These are phyloP conservation scores for Aspergillus amoenus DNA, from an alignment of 2,329 filamentous ascomycete genomes.

Conservation along the genomic window DNA sequence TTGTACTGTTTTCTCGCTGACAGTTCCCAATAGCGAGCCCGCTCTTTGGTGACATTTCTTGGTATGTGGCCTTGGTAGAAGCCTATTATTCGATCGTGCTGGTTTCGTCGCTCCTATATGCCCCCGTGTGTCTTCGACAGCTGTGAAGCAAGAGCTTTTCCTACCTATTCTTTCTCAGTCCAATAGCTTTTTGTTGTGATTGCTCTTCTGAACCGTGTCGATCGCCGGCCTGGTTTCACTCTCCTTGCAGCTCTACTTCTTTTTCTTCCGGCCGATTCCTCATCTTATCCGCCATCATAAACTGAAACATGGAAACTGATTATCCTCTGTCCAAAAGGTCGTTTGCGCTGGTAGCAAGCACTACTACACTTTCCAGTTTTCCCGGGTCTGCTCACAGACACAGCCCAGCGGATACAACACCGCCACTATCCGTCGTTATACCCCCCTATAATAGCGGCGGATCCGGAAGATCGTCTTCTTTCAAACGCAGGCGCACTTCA, in stretches of 20 bases:
- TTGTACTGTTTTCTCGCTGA: conserved; percentile 19
- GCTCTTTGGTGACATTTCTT: conserved; percentile 21
- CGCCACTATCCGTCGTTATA: conserved; percentile 18
- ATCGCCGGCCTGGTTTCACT: conserved; percentile 28
- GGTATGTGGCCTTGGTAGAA: conserved; percentile 23
- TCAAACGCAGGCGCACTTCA: conserved; percentile 29
- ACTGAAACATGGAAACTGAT: conserved; percentile 30
- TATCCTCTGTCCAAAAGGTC: conserved; percentile 32
- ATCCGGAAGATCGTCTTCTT: conserved; percentile 29
- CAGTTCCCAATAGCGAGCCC: conserved; percentile 18
- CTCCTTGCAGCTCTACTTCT: conserved; percentile 29
- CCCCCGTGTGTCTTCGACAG: conserved; percentile 5
- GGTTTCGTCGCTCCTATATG: conserved; percentile 11
- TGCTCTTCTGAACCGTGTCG: conserved; percentile 18
- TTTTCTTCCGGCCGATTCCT: conserved; percentile 18
- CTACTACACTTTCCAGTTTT: conserved; percentile 26
- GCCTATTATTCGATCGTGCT: conserved; percentile 10
- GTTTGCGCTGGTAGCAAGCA: conserved; percentile 45
- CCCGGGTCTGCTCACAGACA: conserved; percentile 29
- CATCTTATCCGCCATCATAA: conserved; percentile 10
- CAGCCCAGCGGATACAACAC: conserved; percentile 14
- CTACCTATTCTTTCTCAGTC: conserved; percentile 8
- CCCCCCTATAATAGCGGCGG: conserved; percentile 26
- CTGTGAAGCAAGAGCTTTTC: conserved; percentile 1
- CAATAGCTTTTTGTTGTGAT: conserved; percentile 19